Base-by-base conservation (phyloP, 2,329 filamentous ascomycete genomes). In the Fusarium subtropicale region DNA sequence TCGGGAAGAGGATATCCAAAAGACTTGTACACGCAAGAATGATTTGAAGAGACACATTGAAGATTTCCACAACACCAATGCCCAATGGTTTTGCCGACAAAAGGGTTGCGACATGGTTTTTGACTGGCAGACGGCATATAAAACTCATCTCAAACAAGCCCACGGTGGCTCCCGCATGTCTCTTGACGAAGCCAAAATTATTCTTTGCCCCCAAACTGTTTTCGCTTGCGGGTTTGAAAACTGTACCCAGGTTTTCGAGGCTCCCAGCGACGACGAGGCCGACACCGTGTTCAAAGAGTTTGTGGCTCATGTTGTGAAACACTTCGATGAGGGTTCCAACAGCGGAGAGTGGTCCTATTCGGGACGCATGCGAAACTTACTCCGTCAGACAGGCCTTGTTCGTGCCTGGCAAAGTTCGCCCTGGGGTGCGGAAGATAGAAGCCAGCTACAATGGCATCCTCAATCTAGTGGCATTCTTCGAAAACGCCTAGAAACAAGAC, bases 1-100 rank as follows among this genome's bases (percentile, higher is more conserved):
- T 68, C 77, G 77, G 38, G 82, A 84, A 66, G 79, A 77, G 56
- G 75, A 74, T 30, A 81, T 83, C 53, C 69, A 77, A 53, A 80
- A 82, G 69, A 81, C 81, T 6, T 83, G 81, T 64, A 82, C 81
- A 8, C 80, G 82, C 15, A 83, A 83, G 66, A 83, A 84, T 61
- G 83, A 85, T 59, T 74, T 85, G 48, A 84, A 84, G 69, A 80
- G 83, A 15, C 83, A 85, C 55, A 83, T 85, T 34, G 81, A 83
- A 56, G 79, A 83, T 63, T 84, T 83, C 53, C 83, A 85, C 69
- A 81, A 82, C 61, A 81, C 79, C 58, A 81, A 85, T 57, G 79
- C 81, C 5, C 80, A 83, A 60, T 85, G 81, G 81, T 77, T 79
- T 50, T 85, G 83, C 63, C 78, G 80, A 7, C 79, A 83, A 52